Percentiles rank a stretch among this genome's conserved stretches.
phyloP scores from a whole-genome alignment of 1,284 basidiomycete species.

The Apiotrichum laibachii region DNA sequence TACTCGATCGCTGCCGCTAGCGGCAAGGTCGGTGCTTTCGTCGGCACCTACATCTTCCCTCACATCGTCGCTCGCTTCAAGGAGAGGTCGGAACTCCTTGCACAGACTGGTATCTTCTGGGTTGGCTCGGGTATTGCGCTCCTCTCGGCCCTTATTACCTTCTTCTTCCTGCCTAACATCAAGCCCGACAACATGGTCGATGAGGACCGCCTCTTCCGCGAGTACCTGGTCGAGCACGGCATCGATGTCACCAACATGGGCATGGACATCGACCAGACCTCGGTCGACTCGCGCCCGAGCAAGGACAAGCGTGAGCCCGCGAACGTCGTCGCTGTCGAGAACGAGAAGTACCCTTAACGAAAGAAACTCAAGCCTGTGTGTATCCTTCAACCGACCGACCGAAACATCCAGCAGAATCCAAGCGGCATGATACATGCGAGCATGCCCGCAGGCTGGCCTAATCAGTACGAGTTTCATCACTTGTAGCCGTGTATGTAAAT shows the following conservation, averaged over 20 bases:
- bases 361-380: too few relatives aligned
- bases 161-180: slow-evolving; percentile 72
- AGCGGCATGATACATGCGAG: too few relatives aligned
- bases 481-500: too few relatives aligned
- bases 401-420: too few relatives aligned
- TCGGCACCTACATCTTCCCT: slow-evolving; percentile 71
- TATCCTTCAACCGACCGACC: too few relatives aligned
- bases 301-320: too few relatives aligned
- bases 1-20: slow-evolving; percentile 82
- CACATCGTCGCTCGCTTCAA: slow-evolving; percentile 52
- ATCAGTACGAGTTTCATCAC: too few relatives aligned
- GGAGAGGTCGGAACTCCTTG: slow-evolving; percentile 16
- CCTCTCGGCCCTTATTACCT: slow-evolving; percentile 70
- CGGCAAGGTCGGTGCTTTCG: slow-evolving; percentile 77
- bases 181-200: slow-evolving; percentile 72
- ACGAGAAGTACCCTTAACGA: too few relatives aligned
- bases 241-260: slow-evolving; percentile 48
- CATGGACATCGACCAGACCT: background rate
- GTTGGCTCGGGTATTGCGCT: slow-evolving; percentile 64
- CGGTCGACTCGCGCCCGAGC: background rate
- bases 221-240: slow-evolving; percentile 72
- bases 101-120: slow-evolving; percentile 43
- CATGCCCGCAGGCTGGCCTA: too few relatives aligned
- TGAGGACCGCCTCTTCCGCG: slow-evolving; percentile 74
- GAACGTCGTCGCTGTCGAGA: too few relatives aligned